Evolutionary conservation across 768 basidiomycete species (phyloP), one percentile per base, ranked within the genome.

Genomic region (Rubroboletus satanas): DNA sequence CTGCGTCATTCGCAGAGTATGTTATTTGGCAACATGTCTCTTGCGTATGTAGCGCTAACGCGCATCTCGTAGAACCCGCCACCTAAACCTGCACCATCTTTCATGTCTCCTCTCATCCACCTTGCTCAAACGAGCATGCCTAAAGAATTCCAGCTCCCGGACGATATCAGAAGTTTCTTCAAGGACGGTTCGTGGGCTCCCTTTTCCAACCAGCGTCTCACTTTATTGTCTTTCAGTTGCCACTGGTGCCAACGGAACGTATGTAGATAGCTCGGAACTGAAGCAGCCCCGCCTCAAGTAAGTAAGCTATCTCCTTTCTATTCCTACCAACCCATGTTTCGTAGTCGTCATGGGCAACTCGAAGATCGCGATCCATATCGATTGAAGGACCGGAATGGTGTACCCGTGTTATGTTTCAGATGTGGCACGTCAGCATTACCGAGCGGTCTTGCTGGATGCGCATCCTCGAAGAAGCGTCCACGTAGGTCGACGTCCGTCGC

Each of bases 331-430:
- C 43, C 47, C 46, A 54, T 37, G 18, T 55, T 43, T 48, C 44
- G 60, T 41, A 87, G 94, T 67, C 92, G 93, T 28, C 87, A 87
- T 66, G 92, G 92, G 29, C 87, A 93, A 59, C 73, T 91, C 29
- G 97, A 98, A 66, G 94, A 94, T 49, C 86, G 94, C 28, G 97
- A 98, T 71, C 83, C 90, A 11, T 83, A 88, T 74, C 84, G 90
- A 42, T 76, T 95, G 45, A 88, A 86, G 66, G 95, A 98, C 70
- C 82, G 85, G 63, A 91, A 88, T 64, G 88, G 90, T 2, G 78
- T 79, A 0, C 83, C 88, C 4, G 83, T 97, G n/a, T 76, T 95
- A 31, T 99, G 97, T 69, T 97, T 90, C 74, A 83, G 81, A 55
- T 99, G 97, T 69, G 87, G 88, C 41, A 84, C 82, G 17, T 90